Percentiles rank a stretch among this genome's conserved stretches.
phyloP scores from a whole-genome alignment of 139 green algal species.

The Astrephomene gubernaculifera region DNA sequence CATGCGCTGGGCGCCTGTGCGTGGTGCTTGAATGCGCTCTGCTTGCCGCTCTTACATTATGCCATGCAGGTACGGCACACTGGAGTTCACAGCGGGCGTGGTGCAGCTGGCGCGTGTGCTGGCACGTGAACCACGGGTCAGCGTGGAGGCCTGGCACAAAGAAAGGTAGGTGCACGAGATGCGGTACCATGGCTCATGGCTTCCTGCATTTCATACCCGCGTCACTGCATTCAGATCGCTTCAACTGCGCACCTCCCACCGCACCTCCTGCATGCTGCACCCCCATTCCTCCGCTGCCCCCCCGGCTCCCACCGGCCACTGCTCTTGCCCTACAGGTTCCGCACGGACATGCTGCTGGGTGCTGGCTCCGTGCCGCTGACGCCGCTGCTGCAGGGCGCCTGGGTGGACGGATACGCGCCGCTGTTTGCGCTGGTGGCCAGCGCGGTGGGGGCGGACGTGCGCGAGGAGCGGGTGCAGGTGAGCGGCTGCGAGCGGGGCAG shows the following conservation, averaged over 20 bases:
- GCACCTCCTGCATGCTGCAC: no score
- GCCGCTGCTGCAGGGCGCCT: slow-evolving; percentile 70
- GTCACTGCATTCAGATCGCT: no score
- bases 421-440: slow-evolving; percentile 58
- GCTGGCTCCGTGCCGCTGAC: slow-evolving; percentile 64
- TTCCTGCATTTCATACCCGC: neutral
- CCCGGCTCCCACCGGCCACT: neutral
- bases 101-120: slow-evolving; percentile 66
- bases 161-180: slow-evolving; percentile 56
- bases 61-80: slow-evolving; percentile 34
- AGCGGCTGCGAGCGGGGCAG: no score
- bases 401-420: slow-evolving; percentile 74
- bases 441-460: neutral
- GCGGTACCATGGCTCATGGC: neutral
- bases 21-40: no score
- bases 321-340: slow-evolving; percentile 31
- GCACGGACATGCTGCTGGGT: slow-evolving; percentile 69
- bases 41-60: no score
- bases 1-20: no score
- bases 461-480: slow-evolving; percentile 61
- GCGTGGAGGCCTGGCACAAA: slow-evolving; percentile 71
- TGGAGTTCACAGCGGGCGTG: slow-evolving; percentile 67
- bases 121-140: slow-evolving; percentile 58
- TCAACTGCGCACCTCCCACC: no score
- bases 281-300: no score